A percentile compares a stretch with the other conserved stretches of the same genome.
phyloP scores from a whole-genome alignment of 257 asterid genomes.

The Lantana camara region DNA sequence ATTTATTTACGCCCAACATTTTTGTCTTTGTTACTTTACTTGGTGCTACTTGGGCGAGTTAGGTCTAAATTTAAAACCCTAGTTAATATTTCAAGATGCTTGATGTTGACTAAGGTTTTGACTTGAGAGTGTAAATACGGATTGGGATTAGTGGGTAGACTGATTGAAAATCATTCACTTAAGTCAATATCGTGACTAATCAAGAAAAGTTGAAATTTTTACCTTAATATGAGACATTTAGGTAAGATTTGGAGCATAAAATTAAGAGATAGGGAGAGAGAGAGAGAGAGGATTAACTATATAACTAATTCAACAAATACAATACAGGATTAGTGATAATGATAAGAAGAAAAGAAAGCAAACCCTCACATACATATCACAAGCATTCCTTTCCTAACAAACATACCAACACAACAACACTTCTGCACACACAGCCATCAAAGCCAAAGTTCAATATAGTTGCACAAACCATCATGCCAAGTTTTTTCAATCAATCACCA shows the following conservation, averaged over 20 bases:
- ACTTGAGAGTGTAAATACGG: no score
- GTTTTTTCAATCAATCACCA: slow-evolving; percentile 34
- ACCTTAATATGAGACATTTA: no score
- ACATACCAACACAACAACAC: slow-evolving; percentile 27
- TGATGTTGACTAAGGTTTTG: no score
- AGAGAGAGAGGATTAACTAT: slow-evolving; percentile 14
- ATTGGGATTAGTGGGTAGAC: no score
- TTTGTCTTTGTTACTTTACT: no score
- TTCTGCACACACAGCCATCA: slow-evolving; percentile 35
- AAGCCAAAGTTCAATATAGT: slow-evolving; percentile 32
- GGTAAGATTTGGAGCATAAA: no score
- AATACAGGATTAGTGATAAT: slow-evolving; percentile 33
- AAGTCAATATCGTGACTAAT: no score
- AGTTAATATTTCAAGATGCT: no score
- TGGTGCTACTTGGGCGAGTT: no score
- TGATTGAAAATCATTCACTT: no score
- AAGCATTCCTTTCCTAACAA: slow-evolving; percentile 38
- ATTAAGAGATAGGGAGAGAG: background rate
- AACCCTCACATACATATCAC: slow-evolving; percentile 38
- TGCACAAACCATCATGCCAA: slow-evolving; percentile 30
- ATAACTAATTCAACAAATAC: slow-evolving; percentile 46
- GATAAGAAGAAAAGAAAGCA: slow-evolving; percentile 7
- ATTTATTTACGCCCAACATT: background rate
- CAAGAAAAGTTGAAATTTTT: no score
- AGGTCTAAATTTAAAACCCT: no score